phyloP scores from a whole-genome alignment of 73 alveolate species.

The Paramecium biaurelia region DNA sequence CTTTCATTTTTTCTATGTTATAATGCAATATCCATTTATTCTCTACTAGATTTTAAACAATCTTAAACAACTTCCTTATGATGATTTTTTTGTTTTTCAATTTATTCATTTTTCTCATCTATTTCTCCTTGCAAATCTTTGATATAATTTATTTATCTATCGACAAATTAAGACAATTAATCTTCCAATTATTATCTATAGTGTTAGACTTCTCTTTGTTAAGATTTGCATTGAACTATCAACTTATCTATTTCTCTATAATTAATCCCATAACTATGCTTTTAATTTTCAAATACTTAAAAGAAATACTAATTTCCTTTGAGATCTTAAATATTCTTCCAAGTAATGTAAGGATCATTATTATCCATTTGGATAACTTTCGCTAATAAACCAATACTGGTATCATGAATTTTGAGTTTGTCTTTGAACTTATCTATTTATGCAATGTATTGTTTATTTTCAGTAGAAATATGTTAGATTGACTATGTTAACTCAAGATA shows the following conservation, averaged over 20 bases:
- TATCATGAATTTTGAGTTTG: not conserved
- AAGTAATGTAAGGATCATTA: constrained; percentile 28
- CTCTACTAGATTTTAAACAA: not conserved
- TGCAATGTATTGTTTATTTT: not conserved
- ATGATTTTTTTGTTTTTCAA: not conserved
- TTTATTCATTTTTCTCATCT: not conserved
- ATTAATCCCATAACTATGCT: constrained; percentile 6
- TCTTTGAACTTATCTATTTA: not conserved
- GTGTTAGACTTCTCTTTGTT: not conserved
- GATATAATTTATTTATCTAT: not conserved
- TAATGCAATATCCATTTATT: not conserved
- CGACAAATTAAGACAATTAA: not conserved
- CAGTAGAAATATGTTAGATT: not conserved
- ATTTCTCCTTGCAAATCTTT: not conserved
- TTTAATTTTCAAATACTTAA: constrained; percentile 25
- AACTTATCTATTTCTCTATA: constrained; percentile 35
- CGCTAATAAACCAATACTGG: not conserved
- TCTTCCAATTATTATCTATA: not conserved
- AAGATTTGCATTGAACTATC: not conserved
- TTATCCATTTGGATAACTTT: constrained; percentile 13
- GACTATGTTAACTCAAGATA: not conserved
- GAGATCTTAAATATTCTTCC: constrained; percentile 16
- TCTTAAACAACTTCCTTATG: not conserved
- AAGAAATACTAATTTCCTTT: constrained; percentile 30
- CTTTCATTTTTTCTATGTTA: not conserved